Conservation (phyloP, 805 yeast genomes). For the Candida morakotiae region DNA sequence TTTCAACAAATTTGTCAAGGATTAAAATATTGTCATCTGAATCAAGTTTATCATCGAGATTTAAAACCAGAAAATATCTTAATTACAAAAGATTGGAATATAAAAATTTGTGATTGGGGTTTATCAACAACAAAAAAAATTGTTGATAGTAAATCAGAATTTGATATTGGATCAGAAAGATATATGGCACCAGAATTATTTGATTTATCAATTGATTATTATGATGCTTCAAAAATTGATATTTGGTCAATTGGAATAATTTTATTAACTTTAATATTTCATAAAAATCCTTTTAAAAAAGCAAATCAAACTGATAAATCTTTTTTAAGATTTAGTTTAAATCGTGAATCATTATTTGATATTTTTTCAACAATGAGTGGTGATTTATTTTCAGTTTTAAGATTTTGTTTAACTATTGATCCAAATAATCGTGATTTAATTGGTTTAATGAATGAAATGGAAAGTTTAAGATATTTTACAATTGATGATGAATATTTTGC, state of each 20-base stretch:
- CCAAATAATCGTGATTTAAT: constrained; percentile 76
- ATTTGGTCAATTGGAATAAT: constrained; percentile 89
- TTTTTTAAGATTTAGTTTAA: constrained; percentile 79
- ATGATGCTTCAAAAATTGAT: constrained; percentile 79
- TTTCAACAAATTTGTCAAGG: constrained; percentile 48
- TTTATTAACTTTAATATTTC: constrained; percentile 79
- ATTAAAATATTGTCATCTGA: constrained; percentile 46
- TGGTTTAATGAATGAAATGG: constrained; percentile 57
- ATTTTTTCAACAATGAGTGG: constrained; percentile 85
- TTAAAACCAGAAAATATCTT: constrained; percentile 56
- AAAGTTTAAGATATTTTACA: constrained; percentile 63
- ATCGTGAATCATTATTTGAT: constrained; percentile 87
- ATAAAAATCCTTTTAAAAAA: constrained; percentile 78
- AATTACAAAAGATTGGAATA: constrained; percentile 52
- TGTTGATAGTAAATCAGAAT: constrained; percentile 53
- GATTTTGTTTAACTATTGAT: constrained; percentile 76
- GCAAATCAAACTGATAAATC: constrained; percentile 80
- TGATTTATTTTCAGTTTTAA: constrained; percentile 80
- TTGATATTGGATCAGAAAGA: constrained; percentile 85
- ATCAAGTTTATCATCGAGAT: constrained; percentile 51
- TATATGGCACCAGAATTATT: constrained; percentile 95
- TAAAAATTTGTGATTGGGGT: constrained; percentile 58
- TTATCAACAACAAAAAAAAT: constrained; percentile 48
- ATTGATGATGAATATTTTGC: constrained; percentile 64
- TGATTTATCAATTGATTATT: constrained; percentile 54